These are phyloP conservation scores for Umbellularia californica DNA, from an alignment of 164 flowering plant genomes.

Conservation along the genomic window DNA sequence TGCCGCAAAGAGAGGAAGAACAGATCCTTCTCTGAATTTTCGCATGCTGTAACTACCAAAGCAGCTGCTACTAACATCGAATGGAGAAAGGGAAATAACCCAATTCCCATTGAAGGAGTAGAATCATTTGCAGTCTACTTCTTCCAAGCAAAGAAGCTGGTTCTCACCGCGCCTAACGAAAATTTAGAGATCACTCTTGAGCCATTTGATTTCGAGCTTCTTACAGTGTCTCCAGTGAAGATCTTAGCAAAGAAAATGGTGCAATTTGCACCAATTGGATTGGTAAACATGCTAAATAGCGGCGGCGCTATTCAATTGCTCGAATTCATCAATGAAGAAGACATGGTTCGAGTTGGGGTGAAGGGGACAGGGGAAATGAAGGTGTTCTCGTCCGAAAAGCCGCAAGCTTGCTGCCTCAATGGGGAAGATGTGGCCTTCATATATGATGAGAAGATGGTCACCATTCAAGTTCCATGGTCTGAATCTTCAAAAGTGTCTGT, in stretches of 20 bases:
- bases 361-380: constrained; percentile 72
- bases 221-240: constrained; percentile 65
- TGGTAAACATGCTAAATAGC: constrained; percentile 79
- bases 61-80: constrained; percentile 53
- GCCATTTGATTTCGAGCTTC: constrained; percentile 71
- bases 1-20: constrained; percentile 47
- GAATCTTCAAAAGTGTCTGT: constrained; percentile 28
- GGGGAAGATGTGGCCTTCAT: constrained; percentile 45
- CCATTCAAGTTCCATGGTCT: constrained; percentile 65
- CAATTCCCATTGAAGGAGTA: constrained; percentile 43
- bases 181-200: constrained; percentile 44
- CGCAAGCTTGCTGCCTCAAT: constrained; percentile 41
- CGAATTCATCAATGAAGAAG: constrained; percentile 14
- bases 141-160: constrained; percentile 42
- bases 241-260: constrained; percentile 20
- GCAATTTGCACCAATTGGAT: constrained; percentile 78
- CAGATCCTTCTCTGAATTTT: constrained; percentile 45
- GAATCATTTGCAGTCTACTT: constrained; percentile 54
- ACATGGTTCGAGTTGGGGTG: constrained; percentile 42
- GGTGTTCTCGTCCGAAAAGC: constrained; percentile 51
- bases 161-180: constrained; percentile 39
- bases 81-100: constrained; percentile 54
- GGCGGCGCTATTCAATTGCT: constrained; percentile 73
- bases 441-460: constrained; percentile 54
- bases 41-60: constrained; percentile 36